Base-by-base conservation (phyloP, 2,329 filamentous ascomycete species). In the Davidsoniella eucalypti region DNA sequence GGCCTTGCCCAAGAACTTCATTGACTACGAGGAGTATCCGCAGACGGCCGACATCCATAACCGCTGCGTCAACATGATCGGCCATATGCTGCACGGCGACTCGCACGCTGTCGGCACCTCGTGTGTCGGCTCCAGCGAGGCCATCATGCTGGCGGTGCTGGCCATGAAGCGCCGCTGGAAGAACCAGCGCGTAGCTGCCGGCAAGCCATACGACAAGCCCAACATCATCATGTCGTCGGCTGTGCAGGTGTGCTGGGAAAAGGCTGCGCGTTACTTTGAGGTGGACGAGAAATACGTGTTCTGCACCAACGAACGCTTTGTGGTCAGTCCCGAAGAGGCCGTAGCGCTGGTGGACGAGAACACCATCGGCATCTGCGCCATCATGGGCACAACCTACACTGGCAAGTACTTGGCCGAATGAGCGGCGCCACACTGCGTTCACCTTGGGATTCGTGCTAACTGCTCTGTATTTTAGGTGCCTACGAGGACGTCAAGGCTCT, bases 211-310 rank as follows among this genome's bases (percentile, higher is more conserved):
- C 54, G 84, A 87, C 55, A 75, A 75, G 42, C 90, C 90, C 50
- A 96, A 96, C 67, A 82, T 96, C 54, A 70, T 96, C 70, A 95
- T 96, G 90, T 92, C 85, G 59, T 87, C 85, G 23, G 55, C 90
- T 29, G 90, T 95, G 2, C 90, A 96, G 67, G 90, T 95, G 39
- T 94, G 87, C 72, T 95, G 88, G 88, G 87, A 95, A 65, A 95
- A 95, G 70, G 82, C 83, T 0, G 78, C 82, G 4, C 75, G 87
- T 47, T 94, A 93, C 69, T 92, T 94, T 59, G 90, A 96, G 60
- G 76, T 95, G 40, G 90, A 95, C 58, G 88, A 95, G 70, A 86
- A 84, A 66, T 87, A 75, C 7, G 76, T 81, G 29, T 79, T 76
- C 63, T 82, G 78, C 64, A 74, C 74, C 0, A 65, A 66, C 2